Evolutionary conservation across 2,329 filamentous ascomycete species (phyloP), one percentile per base, ranked within the genome.

Genomic region (Venturia pyrina): DNA sequence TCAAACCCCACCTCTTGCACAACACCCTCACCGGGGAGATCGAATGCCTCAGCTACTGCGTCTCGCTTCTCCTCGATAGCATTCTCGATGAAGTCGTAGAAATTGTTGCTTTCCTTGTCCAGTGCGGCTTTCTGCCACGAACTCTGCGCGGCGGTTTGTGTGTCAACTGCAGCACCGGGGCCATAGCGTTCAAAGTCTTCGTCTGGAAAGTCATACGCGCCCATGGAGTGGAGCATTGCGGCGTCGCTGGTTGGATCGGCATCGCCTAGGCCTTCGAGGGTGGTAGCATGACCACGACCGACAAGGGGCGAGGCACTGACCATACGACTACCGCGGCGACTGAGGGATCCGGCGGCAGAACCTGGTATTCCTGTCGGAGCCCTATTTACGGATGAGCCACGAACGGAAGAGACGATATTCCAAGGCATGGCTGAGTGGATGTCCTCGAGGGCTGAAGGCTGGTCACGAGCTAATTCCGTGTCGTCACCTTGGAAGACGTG

Each of bases 381-480:
- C 64, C 77, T 75, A 63, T 75, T 73, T 56, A 75, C 70, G 37
- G 75, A 78, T 48, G 84, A 86, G 64, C 81, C 81, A 64, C 81
- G 79, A 5, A 81, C 71, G 1, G 84, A 85, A 3, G 82, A 80
- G 8, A 80, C 84, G 57, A 83, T 77, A 69, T 89, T 89, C 87
- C 87, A 90, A 13, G 87, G 87, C 81, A 89, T 86, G n/a, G 82
- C 77, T 5, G 83, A 85, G 32, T 85, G 84, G 37, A 84, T 84
- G 67, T 96, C 89, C 5, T 85, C 84, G 64, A 95, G 82, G 8
- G 85, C 83, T 0, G 84, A 82, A 0, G 81, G 83, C 0, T 48
- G 65, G 53, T 90, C 85, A 75, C 90, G 85, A 24, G 87, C 89
- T 32, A 90, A 75, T 74, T 96, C 91, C n/a, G 67, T 66, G 10